Percentiles rank a stretch among this genome's conserved stretches.
phyloP scores from a whole-genome alignment of 495 filamentous ascomycete species.

The Neurospora tetrasperma region DNA sequence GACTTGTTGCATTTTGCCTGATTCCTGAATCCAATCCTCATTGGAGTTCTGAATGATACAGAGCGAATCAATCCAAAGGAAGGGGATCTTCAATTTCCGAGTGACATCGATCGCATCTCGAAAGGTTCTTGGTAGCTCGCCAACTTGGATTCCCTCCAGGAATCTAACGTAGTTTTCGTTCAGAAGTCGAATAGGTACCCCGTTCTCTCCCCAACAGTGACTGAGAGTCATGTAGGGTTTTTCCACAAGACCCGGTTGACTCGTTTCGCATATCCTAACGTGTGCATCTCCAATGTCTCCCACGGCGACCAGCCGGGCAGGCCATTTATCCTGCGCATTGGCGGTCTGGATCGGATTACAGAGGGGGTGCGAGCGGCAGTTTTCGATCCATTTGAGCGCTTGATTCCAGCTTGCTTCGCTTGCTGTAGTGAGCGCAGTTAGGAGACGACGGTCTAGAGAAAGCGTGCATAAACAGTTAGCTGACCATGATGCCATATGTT shows the following conservation, averaged over 20 bases:
- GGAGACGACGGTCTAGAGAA: neutral
- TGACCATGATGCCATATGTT: neutral
- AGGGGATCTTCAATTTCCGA: slow-evolving; percentile 12
- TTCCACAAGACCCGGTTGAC: neutral
- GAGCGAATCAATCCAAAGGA: slow-evolving; percentile 32
- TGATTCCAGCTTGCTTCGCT: neutral
- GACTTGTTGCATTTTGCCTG: slow-evolving; percentile 8
- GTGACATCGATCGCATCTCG: slow-evolving; percentile 12
- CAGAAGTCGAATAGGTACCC: neutral
- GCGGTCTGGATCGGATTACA: neutral
- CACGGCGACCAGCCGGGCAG: neutral
- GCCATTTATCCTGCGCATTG: neutral
- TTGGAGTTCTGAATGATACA: slow-evolving; percentile 28
- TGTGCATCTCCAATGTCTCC: neutral
- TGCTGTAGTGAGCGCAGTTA: neutral
- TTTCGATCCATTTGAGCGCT: neutral
- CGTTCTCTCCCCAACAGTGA: neutral
- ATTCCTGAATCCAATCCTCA: slow-evolving; percentile 14
- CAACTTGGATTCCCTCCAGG: neutral
- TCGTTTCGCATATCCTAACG: neutral
- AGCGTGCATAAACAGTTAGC: neutral
- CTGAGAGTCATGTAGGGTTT: neutral
- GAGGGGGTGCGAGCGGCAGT: neutral
- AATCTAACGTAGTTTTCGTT: neutral
- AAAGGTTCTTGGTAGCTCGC: slow-evolving; percentile 13